Evolutionary conservation across 2,329 filamentous ascomycete species (phyloP), one percentile per base, ranked within the genome.

Genomic region (Aspergillus persii): DNA sequence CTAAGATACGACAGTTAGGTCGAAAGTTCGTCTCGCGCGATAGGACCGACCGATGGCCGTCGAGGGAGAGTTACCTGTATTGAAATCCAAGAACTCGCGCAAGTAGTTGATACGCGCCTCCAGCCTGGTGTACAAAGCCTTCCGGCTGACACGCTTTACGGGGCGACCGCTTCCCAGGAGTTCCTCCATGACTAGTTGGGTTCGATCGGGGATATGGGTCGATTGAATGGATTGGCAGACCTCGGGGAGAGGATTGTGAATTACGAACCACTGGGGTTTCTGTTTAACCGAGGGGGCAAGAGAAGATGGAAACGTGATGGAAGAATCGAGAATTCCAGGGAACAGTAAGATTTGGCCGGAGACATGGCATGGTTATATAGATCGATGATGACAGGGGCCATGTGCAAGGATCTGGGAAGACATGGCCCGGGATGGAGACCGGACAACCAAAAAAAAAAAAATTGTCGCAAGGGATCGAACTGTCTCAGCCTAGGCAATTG

Each of bases 11-110:
- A 6, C n/a, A 51, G 18, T 56, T 12, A 15, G n/a, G 50, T 50
- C n/a, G 8, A 33, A 9, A 31, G 8, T 53, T 47, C 26, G 41
- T 46, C 12, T 30, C 8, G 9, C 23, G 15, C 29, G 8, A 23
- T 23, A 23, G 18, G 18, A 23, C 18, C 18, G 18, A 23, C 18
- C 18, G 18, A 15, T 3, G 26, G 18, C 6, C 15, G 47, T 23
- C 57, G 31, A n/a, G 33, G 57, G 57, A 48, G 11, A 74, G 86
- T 53, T 79, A 91, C 89, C 81, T 61, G 84, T 84, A 66, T 84
- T 87, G 69, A 92, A 92, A 69, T 92, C 89, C 29, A 92, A 83
- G 61, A 92, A 92, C 31, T 85, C 86, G 67, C 91, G 89, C 1
- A 92, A 81, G 63, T 92, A 92, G 54, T 84, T 84, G 60, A 92